A percentile compares a stretch with the other conserved stretches of the same genome.
Conservation (phyloP, 2,329 filamentous ascomycete genomes). For the Clonostachys solani region DNA sequence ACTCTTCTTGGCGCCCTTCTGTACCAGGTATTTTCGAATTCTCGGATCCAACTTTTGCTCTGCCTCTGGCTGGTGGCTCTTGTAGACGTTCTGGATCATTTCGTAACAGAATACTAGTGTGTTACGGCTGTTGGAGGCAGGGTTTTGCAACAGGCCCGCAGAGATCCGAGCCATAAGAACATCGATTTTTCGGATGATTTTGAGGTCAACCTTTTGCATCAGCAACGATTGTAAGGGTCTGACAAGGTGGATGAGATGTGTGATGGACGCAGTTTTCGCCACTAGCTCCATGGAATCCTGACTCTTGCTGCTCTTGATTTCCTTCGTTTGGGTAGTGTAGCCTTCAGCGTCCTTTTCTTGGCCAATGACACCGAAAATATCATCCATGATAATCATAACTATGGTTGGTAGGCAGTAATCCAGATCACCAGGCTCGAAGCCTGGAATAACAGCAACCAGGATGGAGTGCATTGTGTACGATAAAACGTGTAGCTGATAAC, state of each 20-base stretch:
- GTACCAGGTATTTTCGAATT: slow-evolving; percentile 72
- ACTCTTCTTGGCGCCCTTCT: slow-evolving; percentile 72
- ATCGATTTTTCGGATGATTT: slow-evolving; percentile 85
- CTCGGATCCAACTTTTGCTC: slow-evolving; percentile 56
- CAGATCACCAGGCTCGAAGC: slow-evolving; percentile 75
- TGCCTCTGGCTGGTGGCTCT: slow-evolving; percentile 47
- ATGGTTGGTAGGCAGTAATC: slow-evolving; percentile 82
- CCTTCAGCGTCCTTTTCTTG: slow-evolving; percentile 97
- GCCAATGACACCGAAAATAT: slow-evolving; percentile 88
- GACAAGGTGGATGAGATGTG: slow-evolving; percentile 69
- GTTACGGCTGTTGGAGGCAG: slow-evolving; percentile 72
- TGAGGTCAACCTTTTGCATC: slow-evolving; percentile 77
- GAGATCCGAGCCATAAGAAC: slow-evolving; percentile 80
- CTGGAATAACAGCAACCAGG: slow-evolving; percentile 68
- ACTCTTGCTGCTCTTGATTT: slow-evolving; percentile 97
- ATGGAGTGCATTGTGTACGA: slow-evolving; percentile 95
- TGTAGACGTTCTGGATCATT: slow-evolving; percentile 83
- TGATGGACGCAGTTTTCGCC: slow-evolving; percentile 75
- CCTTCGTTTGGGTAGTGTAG: slow-evolving; percentile 93
- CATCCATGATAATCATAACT: slow-evolving; percentile 88
- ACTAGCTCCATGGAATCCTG: slow-evolving; percentile 96
- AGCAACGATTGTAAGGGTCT: slow-evolving; percentile 75
- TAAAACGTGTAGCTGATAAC: slow-evolving; percentile 91
- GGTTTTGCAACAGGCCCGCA: slow-evolving; percentile 77
- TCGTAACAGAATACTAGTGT: slow-evolving; percentile 95